Percentiles rank a stretch among this genome's conserved stretches.
These are phyloP conservation scores for Pseudohalonectria lignicola DNA, from an alignment of 2,329 filamentous ascomycete genomes.

Conservation along the genomic window DNA sequence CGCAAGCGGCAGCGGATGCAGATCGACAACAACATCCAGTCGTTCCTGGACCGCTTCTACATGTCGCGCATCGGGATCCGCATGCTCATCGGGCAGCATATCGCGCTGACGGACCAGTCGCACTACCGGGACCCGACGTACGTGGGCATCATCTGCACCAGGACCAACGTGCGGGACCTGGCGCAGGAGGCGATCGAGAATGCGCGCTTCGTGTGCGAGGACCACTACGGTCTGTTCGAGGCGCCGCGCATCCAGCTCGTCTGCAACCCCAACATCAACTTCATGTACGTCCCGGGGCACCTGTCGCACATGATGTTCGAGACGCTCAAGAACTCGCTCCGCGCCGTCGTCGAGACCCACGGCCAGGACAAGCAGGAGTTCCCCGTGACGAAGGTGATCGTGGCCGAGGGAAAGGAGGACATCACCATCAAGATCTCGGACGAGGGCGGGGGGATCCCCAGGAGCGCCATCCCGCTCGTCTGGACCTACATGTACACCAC, in stretches of 20 bases:
- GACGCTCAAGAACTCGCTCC: conserved; percentile 94
- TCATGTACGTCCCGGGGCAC: conserved; percentile 99
- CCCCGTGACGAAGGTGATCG: conserved; percentile 92
- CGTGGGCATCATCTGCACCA: conserved; percentile 97
- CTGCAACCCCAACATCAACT: conserved; percentile 86
- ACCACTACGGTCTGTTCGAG: conserved; percentile 95
- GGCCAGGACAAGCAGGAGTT: conserved; percentile 94
- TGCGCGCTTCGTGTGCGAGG: conserved; percentile 96
- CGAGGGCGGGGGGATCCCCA: conserved; percentile 89
- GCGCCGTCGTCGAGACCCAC: conserved; percentile 91
- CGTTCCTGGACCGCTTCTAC: conserved; percentile 97
- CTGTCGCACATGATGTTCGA: conserved; percentile 99
- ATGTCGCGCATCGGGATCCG: conserved; percentile 99
- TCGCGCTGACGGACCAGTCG: conserved; percentile 88
- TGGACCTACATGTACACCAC: conserved; percentile 99
- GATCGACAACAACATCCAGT: conserved; percentile 94
- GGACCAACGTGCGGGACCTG: conserved; percentile 90
- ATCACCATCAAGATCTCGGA: conserved; percentile 98
- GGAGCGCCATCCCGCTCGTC: conserved; percentile 89
- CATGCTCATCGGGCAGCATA: conserved; percentile 98
- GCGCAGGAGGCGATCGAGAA: conserved; percentile 98
- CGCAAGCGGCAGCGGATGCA: conserved; percentile 93
- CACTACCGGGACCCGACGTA: conserved; percentile 85
- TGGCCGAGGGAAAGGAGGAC: conserved; percentile 94
- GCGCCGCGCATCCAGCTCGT: conserved; percentile 94